phyloP scores from a whole-genome alignment of 2,329 filamentous ascomycete species.

The Paecilomyces sp. region DNA sequence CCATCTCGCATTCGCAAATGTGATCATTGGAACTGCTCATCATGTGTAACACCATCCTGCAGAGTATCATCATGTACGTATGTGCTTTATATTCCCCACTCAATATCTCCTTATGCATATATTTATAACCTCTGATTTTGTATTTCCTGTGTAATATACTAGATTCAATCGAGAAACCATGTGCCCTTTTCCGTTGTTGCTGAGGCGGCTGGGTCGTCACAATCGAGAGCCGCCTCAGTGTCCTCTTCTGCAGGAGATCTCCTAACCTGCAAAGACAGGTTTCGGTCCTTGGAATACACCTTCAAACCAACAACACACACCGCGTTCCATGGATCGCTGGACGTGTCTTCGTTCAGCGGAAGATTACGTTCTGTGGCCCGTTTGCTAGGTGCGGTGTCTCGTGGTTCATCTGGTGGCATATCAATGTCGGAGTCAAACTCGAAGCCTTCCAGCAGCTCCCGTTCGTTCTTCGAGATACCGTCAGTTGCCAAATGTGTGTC shows the following conservation, averaged over 20 bases:
- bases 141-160: too few relatives aligned
- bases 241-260: constrained; percentile 34
- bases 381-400: constrained; percentile 4
- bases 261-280: constrained; percentile 47
- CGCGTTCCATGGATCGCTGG: constrained; percentile 50
- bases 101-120: too few relatives aligned
- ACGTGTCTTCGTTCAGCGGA: constrained; percentile 9
- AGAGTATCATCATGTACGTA: too few relatives aligned
- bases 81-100: too few relatives aligned
- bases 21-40: too few relatives aligned
- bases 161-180: neutral
- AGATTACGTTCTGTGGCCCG: neutral
- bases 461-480: constrained; percentile 18
- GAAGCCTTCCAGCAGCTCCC: constrained; percentile 31
- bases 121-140: too few relatives aligned
- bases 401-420: constrained; percentile 25
- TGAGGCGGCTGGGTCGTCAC: constrained; percentile 33
- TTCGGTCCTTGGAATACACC: constrained; percentile 48
- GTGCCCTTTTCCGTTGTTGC: constrained; percentile 20
- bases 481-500: constrained; percentile 17
- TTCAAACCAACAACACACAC: constrained; percentile 53
- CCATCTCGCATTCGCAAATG: too few relatives aligned
- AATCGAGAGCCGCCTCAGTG: constrained; percentile 34
- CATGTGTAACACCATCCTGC: too few relatives aligned
- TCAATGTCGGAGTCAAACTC: constrained; percentile 38